These are phyloP conservation scores for Exophiala xenobiotica DNA, from an alignment of 2,329 filamentous ascomycete species.

Conservation along the genomic window DNA sequence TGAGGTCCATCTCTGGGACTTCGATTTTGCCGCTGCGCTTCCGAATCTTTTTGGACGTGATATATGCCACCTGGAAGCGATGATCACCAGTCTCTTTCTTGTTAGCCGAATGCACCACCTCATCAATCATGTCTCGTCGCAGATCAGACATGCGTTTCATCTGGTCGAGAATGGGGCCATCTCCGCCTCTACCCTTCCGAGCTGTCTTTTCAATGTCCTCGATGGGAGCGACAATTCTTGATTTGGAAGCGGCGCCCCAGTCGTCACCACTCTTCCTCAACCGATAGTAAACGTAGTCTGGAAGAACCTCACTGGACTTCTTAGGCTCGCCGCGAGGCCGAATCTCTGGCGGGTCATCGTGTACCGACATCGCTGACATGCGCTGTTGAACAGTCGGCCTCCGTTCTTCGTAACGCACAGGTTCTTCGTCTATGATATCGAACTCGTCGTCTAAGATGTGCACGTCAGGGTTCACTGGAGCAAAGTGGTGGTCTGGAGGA, in stretches of 20 bases:
- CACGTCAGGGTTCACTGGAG: constrained; percentile 13
- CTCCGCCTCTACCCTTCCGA: constrained; percentile 15
- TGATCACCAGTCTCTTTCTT: constrained; percentile 17
- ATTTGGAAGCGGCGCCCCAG: constrained; percentile 17
- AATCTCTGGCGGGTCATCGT: constrained; percentile 15
- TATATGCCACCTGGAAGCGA: constrained; percentile 22
- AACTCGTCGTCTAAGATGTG: constrained; percentile 6
- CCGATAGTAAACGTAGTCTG: constrained; percentile 24
- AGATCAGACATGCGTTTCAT: constrained; percentile 18
- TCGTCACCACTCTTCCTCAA: constrained; percentile 21
- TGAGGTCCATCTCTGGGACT: constrained; percentile 27
- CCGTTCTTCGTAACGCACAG: constrained; percentile 19
- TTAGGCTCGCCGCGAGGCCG: constrained; percentile 14
- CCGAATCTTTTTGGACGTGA: constrained; percentile 19
- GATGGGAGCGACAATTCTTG: constrained; percentile 14
- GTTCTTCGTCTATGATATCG: constrained; percentile 7
- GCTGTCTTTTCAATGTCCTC: constrained; percentile 24
- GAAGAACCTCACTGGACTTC: constrained; percentile 5
- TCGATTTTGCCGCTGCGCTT: constrained; percentile 12
- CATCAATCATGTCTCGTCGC: constrained; percentile 20
- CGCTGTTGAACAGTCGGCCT: constrained; percentile 19
- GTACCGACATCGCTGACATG: constrained; percentile 17
- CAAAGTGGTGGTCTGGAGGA: constrained; percentile 20
- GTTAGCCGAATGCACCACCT: constrained; percentile 16
- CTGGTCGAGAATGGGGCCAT: constrained; percentile 19